Evolutionary conservation across 2,329 filamentous ascomycete genomes (phyloP).

Genomic region (Ceratocystis variospora): DNA sequence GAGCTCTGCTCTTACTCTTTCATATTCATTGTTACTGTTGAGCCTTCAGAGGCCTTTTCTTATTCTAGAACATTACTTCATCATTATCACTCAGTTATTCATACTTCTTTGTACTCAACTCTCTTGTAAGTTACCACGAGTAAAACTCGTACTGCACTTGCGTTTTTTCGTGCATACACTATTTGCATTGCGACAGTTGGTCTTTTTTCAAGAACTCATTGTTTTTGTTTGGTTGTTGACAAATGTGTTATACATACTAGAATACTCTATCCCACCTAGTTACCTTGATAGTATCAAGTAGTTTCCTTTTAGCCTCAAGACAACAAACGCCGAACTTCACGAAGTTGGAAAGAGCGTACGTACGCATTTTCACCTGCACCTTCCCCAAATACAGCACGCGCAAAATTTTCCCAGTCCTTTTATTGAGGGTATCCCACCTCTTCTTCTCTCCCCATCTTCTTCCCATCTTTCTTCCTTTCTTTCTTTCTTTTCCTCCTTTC

Average conservation of each 20-base stretch:
- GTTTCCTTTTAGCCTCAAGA: background rate
- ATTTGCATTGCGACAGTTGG: background rate
- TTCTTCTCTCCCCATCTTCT: conserved; percentile 22
- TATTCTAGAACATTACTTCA: background rate
- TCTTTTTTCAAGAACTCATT: background rate
- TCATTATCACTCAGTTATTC: background rate
- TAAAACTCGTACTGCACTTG: background rate
- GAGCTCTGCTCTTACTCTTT: background rate
- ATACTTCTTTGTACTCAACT: background rate
- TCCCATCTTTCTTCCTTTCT: conserved; percentile 11
- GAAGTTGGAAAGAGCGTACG: conserved; percentile 5
- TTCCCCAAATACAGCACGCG: background rate
- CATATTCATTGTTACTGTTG: background rate
- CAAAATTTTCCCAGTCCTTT: conserved; percentile 3
- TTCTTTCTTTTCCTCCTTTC: conserved; percentile 5
- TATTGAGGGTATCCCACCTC: conserved; percentile 22
- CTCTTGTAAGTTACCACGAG: background rate
- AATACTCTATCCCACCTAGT: background rate
- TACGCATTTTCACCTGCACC: background rate
- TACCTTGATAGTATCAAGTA: background rate
- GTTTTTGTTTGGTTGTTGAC: background rate
- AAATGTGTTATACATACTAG: background rate
- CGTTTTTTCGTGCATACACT: background rate
- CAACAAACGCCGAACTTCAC: conserved; percentile 1
- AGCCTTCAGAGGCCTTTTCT: background rate